phyloP scores from a whole-genome alignment of 371 early-diverging fungal genomes.

The Capillidium heterosporum region DNA sequence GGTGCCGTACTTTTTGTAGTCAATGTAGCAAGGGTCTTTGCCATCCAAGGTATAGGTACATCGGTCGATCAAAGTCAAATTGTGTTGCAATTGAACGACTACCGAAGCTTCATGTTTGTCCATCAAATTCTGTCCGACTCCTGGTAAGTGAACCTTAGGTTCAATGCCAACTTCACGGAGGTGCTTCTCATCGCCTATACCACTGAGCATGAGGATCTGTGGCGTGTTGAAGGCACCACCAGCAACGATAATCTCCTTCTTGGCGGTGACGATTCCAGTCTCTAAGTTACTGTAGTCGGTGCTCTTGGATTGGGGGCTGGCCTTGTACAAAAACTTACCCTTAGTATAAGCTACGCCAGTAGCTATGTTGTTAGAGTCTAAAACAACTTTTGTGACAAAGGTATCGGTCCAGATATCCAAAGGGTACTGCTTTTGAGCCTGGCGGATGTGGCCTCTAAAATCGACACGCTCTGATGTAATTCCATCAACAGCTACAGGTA shows the following conservation, averaged over 20 bases:
- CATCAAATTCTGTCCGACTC: background rate
- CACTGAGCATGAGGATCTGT: conserved; percentile 13
- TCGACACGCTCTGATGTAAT: background rate
- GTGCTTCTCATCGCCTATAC: conserved; percentile 8
- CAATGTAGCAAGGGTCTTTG: background rate
- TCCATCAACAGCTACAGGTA: background rate
- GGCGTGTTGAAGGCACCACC: conserved; percentile 13
- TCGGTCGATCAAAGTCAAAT: background rate
- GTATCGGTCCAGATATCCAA: conserved; percentile 4
- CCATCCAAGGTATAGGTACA: background rate
- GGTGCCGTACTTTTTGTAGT: background rate
- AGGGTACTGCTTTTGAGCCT: background rate
- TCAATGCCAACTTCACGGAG: background rate
- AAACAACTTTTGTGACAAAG: background rate
- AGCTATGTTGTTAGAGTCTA: background rate
- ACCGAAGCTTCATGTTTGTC: background rate
- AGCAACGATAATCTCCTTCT: conserved; percentile 12
- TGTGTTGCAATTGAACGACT: background rate
- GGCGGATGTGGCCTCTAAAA: background rate
- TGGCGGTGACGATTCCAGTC: conserved; percentile 6
- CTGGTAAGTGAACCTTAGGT: background rate
- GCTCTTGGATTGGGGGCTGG: background rate
- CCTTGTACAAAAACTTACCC: background rate
- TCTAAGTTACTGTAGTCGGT: background rate
- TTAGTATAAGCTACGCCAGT: background rate